Evolutionary conservation across 2,329 filamentous ascomycete genomes (phyloP).

Genomic region (Monilinia polystroma): DNA sequence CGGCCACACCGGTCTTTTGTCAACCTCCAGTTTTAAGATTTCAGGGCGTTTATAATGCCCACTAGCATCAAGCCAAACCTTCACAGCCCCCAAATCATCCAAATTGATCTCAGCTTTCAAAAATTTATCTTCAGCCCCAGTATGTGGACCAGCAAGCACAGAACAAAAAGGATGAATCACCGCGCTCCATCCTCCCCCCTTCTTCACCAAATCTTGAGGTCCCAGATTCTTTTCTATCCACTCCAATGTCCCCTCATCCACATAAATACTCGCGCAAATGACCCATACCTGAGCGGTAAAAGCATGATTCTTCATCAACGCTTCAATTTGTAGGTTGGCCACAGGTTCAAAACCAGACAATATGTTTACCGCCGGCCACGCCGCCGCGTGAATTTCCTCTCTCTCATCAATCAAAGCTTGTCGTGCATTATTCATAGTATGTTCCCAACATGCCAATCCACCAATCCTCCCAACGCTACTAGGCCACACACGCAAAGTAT

Average conservation of each 20-base stretch:
- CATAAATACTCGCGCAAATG: slow-evolving; percentile 45
- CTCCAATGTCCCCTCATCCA: slow-evolving; percentile 44
- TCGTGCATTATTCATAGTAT: slow-evolving; percentile 13
- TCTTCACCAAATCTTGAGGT: slow-evolving; percentile 4
- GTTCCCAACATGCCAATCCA: slow-evolving; percentile 11
- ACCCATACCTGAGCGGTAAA: slow-evolving; percentile 48
- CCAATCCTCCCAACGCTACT: slow-evolving; percentile 4
- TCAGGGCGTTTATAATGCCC: slow-evolving; percentile 21
- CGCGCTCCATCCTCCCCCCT: slow-evolving; percentile 12
- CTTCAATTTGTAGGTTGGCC: slow-evolving; percentile 42
- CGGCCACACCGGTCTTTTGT: slow-evolving; percentile 2
- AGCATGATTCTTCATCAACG: slow-evolving; percentile 48
- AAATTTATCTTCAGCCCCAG: slow-evolving; percentile 7
- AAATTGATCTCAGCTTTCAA: slow-evolving; percentile 10
- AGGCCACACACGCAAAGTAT: neutral
- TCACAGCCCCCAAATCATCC: neutral
- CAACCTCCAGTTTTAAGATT: slow-evolving; percentile 4
- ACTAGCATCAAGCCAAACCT: slow-evolving; percentile 23
- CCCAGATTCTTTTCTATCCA: slow-evolving; percentile 29
- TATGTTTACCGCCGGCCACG: neutral
- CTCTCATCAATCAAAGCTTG: slow-evolving; percentile 8
- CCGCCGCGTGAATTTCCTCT: slow-evolving; percentile 2
- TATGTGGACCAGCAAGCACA: slow-evolving; percentile 11
- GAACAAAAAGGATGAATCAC: slow-evolving; percentile 17
- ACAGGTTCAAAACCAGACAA: neutral